Evolutionary conservation across 2,329 filamentous ascomycete genomes (phyloP).

Genomic region (Lasiodiplodia theobromae): DNA sequence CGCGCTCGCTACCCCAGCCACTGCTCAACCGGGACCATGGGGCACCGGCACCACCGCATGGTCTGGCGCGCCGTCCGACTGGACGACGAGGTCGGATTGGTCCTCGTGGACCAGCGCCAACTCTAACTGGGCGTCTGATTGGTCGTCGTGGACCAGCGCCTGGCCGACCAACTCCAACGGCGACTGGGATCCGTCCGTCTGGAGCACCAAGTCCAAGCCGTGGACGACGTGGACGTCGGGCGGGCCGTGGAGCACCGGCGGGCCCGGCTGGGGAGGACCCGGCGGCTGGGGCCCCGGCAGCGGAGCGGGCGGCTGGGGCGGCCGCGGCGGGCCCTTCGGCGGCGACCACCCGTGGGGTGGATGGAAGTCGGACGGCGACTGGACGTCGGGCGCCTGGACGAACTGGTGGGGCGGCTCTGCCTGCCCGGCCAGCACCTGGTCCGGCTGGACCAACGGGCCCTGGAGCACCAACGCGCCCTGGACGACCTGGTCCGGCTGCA

Average conservation of each 20-base stretch:
- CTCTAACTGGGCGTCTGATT: conserved; percentile 5
- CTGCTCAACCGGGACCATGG: conserved; percentile 19
- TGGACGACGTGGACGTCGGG: conserved; percentile 9
- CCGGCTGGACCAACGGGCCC: conserved; percentile 45
- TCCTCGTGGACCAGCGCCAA: conserved; percentile 25
- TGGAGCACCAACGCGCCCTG: conserved; percentile 47
- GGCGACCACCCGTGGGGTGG: conserved; percentile 40
- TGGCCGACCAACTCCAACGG: conserved; percentile 12
- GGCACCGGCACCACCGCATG: conserved; percentile 19
- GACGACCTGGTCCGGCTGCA: conserved; percentile 45
- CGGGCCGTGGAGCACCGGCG: conserved; percentile 21
- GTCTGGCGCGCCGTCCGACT: conserved; percentile 20
- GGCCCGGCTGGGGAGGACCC: conserved; percentile 6
- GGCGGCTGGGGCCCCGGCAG: conserved; percentile 10
- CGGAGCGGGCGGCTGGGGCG: conserved; percentile 38
- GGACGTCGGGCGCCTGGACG: conserved; percentile 42
- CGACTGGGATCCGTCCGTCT: conserved; percentile 10
- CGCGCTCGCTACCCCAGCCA: conserved; percentile 8
- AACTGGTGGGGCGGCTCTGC: conserved; percentile 43
- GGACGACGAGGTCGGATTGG: conserved; percentile 18
- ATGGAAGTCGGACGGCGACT: conserved; percentile 39
- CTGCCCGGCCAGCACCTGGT: conserved; percentile 45
- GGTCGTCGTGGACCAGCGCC: conserved; percentile 17
- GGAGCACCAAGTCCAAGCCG: conserved; percentile 17
- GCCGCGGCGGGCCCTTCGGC: conserved; percentile 30